Base-by-base conservation (phyloP, 768 basidiomycete species). In the Suillus alpinus region DNA sequence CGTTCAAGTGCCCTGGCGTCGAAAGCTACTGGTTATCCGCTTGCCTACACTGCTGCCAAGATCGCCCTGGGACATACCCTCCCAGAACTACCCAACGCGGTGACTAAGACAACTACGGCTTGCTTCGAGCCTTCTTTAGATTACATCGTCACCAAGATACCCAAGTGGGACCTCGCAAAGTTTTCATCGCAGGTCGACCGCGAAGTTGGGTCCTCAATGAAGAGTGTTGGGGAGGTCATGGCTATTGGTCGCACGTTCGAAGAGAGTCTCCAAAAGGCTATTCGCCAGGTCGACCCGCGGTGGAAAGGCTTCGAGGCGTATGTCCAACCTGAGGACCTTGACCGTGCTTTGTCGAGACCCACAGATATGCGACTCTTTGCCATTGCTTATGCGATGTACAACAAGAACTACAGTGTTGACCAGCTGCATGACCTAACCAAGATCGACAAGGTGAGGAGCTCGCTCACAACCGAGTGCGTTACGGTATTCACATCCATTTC, bases 221-320 rank as follows among this genome's bases (percentile, higher is more conserved):
- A 99, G 77, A 95, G 93, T 16, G 97, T 99, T 58, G 97, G 97
- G 58, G 97, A 99, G 75, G 96, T 99, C 71, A 99, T 99, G 97
- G 96, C 96, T 66, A 98, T 99, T 68, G 97, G 97, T 40, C 90
- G 97, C 66, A 99, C 97, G 1, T 99, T 98, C 67, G 97, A 99
- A 76, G 97, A 99, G 75, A 94, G 92, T 69, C 81, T 99, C 70
- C 97, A 98, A 74, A 99, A 99, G 77, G 97, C 97, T 52, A 91
- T 99, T 62, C 90, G 97, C 63, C 94, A 97, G 80, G 91, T 98
- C 40, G 96, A 98, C 74, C 97, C 97, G 32, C 86, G 92, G 34
- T 99, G 93, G 86, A 86, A 91, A 71, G 97, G 97, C 4, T 99
- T 99, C 70, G 95, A 97, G 75, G 93, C 90, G n/a, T 94, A 96